Evolutionary conservation across 2,329 filamentous ascomycete species (phyloP).

Genomic region (Calonectria montana): DNA sequence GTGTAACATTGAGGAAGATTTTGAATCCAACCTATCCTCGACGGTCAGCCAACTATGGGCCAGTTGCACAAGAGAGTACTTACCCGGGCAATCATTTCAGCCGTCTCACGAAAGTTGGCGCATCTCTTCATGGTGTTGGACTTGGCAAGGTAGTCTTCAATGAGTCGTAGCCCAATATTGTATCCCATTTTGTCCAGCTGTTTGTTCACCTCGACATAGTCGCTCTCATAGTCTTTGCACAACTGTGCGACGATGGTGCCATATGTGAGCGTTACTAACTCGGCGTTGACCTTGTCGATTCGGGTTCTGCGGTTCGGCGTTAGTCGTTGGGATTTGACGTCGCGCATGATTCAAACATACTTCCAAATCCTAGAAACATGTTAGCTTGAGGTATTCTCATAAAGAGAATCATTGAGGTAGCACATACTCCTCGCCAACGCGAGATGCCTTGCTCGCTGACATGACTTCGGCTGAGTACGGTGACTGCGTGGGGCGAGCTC

Average conservation of each 20-base stretch:
- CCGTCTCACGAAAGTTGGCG: conserved; percentile 93
- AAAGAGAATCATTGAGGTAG: conserved; percentile 6
- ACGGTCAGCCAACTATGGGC: conserved; percentile 27
- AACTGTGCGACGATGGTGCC: conserved; percentile 97
- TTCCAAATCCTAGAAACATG: conserved; percentile 83
- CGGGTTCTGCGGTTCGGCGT: conserved; percentile 73
- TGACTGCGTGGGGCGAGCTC: background rate
- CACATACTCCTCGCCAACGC: conserved; percentile 71
- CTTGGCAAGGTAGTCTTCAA: conserved; percentile 98
- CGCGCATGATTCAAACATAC: conserved; percentile 64
- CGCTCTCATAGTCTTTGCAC: conserved; percentile 94
- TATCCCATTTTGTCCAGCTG: conserved; percentile 99
- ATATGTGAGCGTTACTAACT: conserved; percentile 96
- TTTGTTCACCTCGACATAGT: conserved; percentile 96
- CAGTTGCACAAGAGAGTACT: background rate
- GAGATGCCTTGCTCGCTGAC: conserved; percentile 71
- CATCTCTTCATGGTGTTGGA: conserved; percentile 90
- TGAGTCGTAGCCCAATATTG: conserved; percentile 94
- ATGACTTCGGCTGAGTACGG: conserved; percentile 48
- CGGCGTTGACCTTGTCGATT: conserved; percentile 97
- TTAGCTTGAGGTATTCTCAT: conserved; percentile 35
- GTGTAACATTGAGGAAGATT: conserved; percentile 97
- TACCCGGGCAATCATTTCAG: conserved; percentile 95
- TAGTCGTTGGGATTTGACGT: conserved; percentile 6
- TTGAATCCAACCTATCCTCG: conserved; percentile 88